Evolutionary conservation across 179 eudicot species (phyloP).

Genomic region (Actinidia arguta): DNA sequence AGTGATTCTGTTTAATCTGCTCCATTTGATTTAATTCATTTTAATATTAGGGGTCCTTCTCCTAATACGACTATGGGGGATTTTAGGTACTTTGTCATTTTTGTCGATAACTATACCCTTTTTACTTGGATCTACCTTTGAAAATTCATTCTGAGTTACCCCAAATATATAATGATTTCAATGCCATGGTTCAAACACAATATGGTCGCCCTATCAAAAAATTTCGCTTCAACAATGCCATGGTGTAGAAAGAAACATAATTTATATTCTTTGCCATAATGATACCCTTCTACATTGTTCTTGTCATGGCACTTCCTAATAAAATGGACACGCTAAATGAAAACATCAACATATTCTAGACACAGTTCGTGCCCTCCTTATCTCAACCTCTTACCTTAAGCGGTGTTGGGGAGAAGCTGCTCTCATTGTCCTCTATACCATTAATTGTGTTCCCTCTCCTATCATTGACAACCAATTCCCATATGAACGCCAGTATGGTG

Average conservation of each 20-base stretch:
- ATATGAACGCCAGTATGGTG: slow-evolving; percentile 12
- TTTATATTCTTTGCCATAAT: not conserved
- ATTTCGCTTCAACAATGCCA: not conserved
- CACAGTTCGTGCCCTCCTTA: not conserved
- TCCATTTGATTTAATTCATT: not conserved
- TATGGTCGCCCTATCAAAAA: not conserved
- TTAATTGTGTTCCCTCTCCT: slow-evolving; percentile 10
- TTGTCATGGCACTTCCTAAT: not conserved
- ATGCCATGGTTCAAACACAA: not conserved
- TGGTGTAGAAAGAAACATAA: too few relatives aligned
- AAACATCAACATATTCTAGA: not conserved
- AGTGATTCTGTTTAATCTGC: not conserved
- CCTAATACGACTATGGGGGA: too few relatives aligned
- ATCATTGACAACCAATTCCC: not conserved
- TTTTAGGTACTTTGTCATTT: too few relatives aligned
- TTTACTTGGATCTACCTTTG: not conserved
- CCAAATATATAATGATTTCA: not conserved
- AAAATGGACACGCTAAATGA: not conserved
- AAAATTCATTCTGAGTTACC: not conserved
- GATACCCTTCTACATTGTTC: not conserved
- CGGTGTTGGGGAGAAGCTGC: slow-evolving; percentile 22
- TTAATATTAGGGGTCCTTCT: too few relatives aligned
- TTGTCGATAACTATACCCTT: too few relatives aligned
- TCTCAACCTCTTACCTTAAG: not conserved
- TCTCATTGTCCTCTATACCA: not conserved